These are phyloP conservation scores for Dalbergia oliveri DNA, from an alignment of 306 rosid species.

Conservation along the genomic window DNA sequence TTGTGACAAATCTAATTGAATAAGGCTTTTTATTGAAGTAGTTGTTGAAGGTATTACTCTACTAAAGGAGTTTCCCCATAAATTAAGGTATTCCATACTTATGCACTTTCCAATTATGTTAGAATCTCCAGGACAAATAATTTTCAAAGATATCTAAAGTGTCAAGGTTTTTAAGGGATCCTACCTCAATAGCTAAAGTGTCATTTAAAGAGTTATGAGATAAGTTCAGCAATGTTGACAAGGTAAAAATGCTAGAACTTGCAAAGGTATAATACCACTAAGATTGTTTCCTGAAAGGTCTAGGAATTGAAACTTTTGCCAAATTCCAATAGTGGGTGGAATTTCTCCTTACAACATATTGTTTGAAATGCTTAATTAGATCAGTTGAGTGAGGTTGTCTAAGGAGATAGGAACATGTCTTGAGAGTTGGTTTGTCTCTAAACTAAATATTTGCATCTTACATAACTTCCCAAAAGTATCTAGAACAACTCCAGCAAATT, in stretches of 20 bases:
- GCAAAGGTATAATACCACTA: not conserved
- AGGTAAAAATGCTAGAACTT: not conserved
- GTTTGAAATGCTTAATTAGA: not conserved
- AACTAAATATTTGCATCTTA: not conserved
- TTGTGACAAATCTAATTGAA: conserved; percentile 3
- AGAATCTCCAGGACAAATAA: not conserved
- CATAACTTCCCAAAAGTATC: not conserved
- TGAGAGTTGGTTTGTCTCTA: not conserved
- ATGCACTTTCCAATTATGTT: not conserved
- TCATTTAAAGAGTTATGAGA: not conserved
- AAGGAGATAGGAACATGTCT: not conserved
- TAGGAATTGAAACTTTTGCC: not conserved
- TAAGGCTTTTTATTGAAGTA: not conserved
- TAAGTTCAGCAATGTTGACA: not conserved
- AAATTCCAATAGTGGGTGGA: not conserved
- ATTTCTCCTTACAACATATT: not conserved
- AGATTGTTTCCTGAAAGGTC: not conserved
- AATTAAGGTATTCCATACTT: conserved; percentile 15
- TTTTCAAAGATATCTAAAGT: not conserved
- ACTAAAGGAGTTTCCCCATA: conserved; percentile 28
- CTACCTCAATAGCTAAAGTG: not conserved
- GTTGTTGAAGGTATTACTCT: conserved; percentile 11
- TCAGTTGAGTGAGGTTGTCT: not conserved
- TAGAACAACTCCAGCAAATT: not conserved
- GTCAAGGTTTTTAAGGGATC: not conserved